phyloP scores from a whole-genome alignment of 495 filamentous ascomycete species.

The Podospora pseudopauciseta region DNA sequence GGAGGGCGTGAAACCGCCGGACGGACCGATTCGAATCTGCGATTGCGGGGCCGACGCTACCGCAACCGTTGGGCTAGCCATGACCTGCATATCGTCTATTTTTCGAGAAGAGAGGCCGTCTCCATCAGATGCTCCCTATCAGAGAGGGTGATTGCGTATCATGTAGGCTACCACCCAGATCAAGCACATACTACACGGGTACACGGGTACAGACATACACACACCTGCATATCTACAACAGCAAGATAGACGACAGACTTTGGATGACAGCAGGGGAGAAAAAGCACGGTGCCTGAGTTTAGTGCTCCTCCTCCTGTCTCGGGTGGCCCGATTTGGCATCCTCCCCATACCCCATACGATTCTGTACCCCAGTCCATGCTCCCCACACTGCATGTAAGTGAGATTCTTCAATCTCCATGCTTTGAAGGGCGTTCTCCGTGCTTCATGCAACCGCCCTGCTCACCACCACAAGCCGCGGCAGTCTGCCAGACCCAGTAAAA shows the following conservation, averaged over 20 bases:
- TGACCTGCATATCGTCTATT: neutral
- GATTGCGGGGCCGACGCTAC: slow-evolving; percentile 6
- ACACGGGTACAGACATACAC: neutral
- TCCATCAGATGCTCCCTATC: no score
- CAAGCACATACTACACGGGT: neutral
- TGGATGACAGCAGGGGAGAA: slow-evolving; percentile 1
- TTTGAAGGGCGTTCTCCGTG: neutral
- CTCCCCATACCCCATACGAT: neutral
- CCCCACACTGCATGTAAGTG: neutral
- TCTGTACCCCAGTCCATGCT: neutral
- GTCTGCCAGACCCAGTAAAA: neutral
- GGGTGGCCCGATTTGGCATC: neutral
- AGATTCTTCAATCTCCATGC: neutral
- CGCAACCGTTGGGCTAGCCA: slow-evolving; percentile 1
- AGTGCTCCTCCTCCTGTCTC: slow-evolving; percentile 1
- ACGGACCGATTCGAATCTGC: slow-evolving; percentile 19
- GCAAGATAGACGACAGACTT: neutral
- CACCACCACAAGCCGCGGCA: neutral
- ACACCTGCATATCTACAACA: neutral
- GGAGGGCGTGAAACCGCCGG: slow-evolving; percentile 1
- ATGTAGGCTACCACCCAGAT: neutral
- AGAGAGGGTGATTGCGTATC: neutral
- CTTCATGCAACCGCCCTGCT: slow-evolving; percentile 5
- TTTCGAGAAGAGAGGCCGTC: neutral
- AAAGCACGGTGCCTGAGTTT: neutral